Evolutionary conservation across 2,329 filamentous ascomycete species (phyloP).

Genomic region (Cytospora mali): DNA sequence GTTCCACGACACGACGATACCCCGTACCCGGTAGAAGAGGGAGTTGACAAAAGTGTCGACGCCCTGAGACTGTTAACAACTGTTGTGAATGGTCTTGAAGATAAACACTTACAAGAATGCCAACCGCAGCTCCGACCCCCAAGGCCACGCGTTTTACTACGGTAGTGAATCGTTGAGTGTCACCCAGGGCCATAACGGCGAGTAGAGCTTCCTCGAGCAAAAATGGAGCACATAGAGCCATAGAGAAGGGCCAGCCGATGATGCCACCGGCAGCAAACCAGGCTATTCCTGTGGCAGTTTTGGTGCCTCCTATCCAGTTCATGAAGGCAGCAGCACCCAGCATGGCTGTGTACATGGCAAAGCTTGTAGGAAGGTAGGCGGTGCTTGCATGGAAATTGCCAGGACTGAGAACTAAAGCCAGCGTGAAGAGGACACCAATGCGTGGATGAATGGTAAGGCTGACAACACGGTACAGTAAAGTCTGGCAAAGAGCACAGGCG

Average conservation of each 20-base stretch:
- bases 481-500: conserved; percentile 79
- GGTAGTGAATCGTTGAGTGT: conserved; percentile 61
- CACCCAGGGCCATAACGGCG: conserved; percentile 57
- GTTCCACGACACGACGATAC: conserved; percentile 76
- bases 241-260: conserved; percentile 93
- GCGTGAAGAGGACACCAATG: conserved; percentile 82
- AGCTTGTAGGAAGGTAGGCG: conserved; percentile 88
- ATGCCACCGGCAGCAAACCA: conserved; percentile 88
- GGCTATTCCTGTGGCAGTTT: conserved; percentile 80
- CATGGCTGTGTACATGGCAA: conserved; percentile 93
- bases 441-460: conserved; percentile 77
- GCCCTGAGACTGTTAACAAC: conserved; percentile 51
- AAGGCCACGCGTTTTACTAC: conserved; percentile 64
- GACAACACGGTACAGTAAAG: conserved; percentile 77
- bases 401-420: conserved; percentile 76
- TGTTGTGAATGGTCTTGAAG: background rate
- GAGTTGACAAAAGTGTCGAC: conserved; percentile 73
- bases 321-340: conserved; percentile 87
- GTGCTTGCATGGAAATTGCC: conserved; percentile 93
- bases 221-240: conserved; percentile 79
- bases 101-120: conserved; percentile 64
- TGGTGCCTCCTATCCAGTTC: conserved; percentile 80
- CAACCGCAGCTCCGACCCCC: conserved; percentile 66
- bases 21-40: conserved; percentile 81
- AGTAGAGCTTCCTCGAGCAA: conserved; percentile 70